Percentiles rank a stretch among this genome's conserved stretches.
Conservation (phyloP, 345 rosid species). For the Erucastrum elatum region DNA sequence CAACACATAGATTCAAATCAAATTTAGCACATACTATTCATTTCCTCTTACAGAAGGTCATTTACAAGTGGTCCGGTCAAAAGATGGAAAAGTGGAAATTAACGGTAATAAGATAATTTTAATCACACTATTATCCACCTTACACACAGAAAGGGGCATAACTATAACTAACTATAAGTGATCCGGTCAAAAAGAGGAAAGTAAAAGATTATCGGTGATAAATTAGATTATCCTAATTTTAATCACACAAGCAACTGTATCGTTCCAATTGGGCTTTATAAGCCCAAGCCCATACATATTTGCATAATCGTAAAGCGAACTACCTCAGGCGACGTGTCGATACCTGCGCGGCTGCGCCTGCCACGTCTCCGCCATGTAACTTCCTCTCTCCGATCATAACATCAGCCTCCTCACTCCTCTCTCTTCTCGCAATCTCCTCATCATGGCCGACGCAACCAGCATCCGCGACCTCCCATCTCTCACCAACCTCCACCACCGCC, state of each 20-base stretch:
- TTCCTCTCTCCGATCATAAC: background rate
- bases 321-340: conserved; percentile 23
- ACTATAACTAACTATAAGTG: background rate
- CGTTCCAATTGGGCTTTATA: background rate
- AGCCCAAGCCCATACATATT: conserved; percentile 15
- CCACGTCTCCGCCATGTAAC: conserved; percentile 30
- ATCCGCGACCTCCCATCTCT: conserved; percentile 45
- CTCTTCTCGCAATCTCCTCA: conserved; percentile 13
- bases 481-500: conserved; percentile 35
- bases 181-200: background rate
- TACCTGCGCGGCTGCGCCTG: background rate
- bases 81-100: background rate
- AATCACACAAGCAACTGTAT: background rate
- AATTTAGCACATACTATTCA: background rate
- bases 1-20: background rate
- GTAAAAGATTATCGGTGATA: background rate
- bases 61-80: background rate
- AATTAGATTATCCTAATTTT: background rate
- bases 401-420: background rate
- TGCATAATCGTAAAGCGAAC: background rate
- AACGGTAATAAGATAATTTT: too few species aligned
- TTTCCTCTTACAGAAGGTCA: background rate
- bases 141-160: background rate
- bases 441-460: conserved; percentile 18
- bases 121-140: too few species aligned